A percentile compares a stretch with the other conserved stretches of the same genome.
Conservation (phyloP, 2,329 filamentous ascomycete genomes). For the Aspergillus quadricinctus region DNA sequence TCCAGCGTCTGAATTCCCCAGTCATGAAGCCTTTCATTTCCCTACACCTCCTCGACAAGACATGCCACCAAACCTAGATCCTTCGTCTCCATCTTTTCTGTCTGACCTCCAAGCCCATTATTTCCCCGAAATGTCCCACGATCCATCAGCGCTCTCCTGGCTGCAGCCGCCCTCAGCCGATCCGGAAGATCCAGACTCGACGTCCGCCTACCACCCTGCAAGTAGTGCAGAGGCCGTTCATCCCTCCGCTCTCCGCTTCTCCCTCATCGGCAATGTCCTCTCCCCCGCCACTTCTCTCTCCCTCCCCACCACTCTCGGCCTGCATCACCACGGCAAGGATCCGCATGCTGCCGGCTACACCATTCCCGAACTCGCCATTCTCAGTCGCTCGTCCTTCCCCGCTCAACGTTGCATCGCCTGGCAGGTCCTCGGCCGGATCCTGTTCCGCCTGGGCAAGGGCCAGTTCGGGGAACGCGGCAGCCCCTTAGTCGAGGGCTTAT, state of each 20-base stretch:
- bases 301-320: slow-evolving; percentile 71
- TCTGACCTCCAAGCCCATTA: slow-evolving; percentile 83
- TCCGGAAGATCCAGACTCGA: slow-evolving; percentile 57
- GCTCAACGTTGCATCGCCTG: slow-evolving; percentile 88
- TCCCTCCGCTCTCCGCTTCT: slow-evolving; percentile 76
- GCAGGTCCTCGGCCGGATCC: slow-evolving; percentile 79
- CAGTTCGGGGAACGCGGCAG: slow-evolving; percentile 60
- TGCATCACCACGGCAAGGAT: slow-evolving; percentile 91
- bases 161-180: slow-evolving; percentile 70
- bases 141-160: slow-evolving; percentile 84
- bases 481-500: slow-evolving; percentile 71
- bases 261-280: slow-evolving; percentile 76
- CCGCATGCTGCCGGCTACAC: slow-evolving; percentile 95
- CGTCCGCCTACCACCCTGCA: slow-evolving; percentile 77
- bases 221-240: slow-evolving; percentile 61
- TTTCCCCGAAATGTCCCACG: slow-evolving; percentile 81
- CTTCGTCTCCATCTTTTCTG: slow-evolving; percentile 77
- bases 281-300: slow-evolving; percentile 69
- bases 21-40: slow-evolving; percentile 38
- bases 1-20: slow-evolving; percentile 36
- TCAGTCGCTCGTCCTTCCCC: slow-evolving; percentile 76
- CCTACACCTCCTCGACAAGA: slow-evolving; percentile 42
- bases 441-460: slow-evolving; percentile 77
- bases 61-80: slow-evolving; percentile 70
- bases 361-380: slow-evolving; percentile 73